Evolutionary conservation across 345 rosid species (phyloP).

Genomic region (Aegle marmelos): DNA sequence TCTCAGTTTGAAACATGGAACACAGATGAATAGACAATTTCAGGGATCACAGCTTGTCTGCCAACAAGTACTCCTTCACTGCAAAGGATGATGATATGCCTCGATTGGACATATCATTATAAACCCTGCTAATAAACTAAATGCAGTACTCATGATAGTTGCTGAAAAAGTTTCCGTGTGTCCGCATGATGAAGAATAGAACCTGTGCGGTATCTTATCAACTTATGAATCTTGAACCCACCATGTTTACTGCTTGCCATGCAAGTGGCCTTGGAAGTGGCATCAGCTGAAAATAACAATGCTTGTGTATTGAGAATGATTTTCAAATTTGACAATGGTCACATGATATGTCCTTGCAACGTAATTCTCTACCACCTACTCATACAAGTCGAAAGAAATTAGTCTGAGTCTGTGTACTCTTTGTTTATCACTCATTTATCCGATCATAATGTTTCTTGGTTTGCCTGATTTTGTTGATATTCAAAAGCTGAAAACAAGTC

Average conservation of each 20-base stretch:
- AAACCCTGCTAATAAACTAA: not conserved
- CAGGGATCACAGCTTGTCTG: not conserved
- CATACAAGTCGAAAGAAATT: not conserved
- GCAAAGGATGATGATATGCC: not conserved
- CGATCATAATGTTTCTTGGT: too few species aligned
- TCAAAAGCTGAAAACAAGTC: not conserved
- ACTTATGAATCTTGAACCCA: not conserved
- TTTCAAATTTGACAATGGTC: conserved; percentile 1
- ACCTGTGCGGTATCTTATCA: not conserved
- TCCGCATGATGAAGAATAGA: not conserved
- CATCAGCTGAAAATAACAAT: not conserved
- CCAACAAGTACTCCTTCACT: not conserved
- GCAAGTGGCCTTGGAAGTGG: not conserved
- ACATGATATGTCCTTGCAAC: not conserved
- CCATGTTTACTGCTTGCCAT: not conserved
- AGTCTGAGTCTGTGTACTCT: not conserved
- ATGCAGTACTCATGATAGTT: not conserved
- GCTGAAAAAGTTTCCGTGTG: too few species aligned
- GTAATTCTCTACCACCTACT: not conserved
- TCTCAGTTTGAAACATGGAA: not conserved
- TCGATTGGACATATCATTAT: not conserved
- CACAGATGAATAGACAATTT: not conserved
- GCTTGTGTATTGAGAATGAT: not conserved
- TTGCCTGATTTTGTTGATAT: not conserved
- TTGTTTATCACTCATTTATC: too few species aligned